Base-by-base conservation (phyloP, 495 filamentous ascomycete genomes). In the Penicillium coprophilum region DNA sequence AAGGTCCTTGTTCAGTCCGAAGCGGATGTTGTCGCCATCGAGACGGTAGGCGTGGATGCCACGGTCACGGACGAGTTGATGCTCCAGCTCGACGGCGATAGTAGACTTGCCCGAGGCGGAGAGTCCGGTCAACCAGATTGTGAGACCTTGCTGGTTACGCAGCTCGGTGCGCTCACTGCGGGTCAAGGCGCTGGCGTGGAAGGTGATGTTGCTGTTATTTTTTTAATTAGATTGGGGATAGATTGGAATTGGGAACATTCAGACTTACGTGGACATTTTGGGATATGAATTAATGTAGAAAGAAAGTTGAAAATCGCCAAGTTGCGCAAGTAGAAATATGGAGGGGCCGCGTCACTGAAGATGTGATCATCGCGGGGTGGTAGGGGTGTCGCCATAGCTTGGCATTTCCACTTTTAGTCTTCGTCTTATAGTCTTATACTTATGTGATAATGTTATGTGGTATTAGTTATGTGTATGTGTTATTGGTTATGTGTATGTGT, bases 21-120 rank as follows among this genome's bases (percentile, higher is more conserved):
- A 97, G 55, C 94, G 93, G 66, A 98, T 86, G 79, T 98, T 98
- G 82, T 98, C 94, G 64, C 94, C 94, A 73, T 98, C 94, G 17
- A 98, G 86, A 2, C 95, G 85, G 80, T 98, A 98, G 52, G 92
- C 89, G 56, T 87, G 79, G 13, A 96, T 72, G 15, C 86, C 86
- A 67, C 94, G 91, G 60, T 72, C 62, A 47, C 59, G 69, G 48
- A 98, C 85, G 15, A 98, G 86, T 71, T 96, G 89, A 74, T 96
- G 92, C 77, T 98, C 94, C 17, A 97, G 89, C 19, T 94, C 94
- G 17, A 90, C 94, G 54, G 94, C 94, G 30, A 97, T 87, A 17
- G 94, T 98, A 43, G 91, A 96, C 76, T 98, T 98, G 62, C 94
- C 94, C 4, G 90, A 95, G 52, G 93, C 94, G 19, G 88, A 93